Conservation (phyloP, 1,284 basidiomycete species). For the Inonotus obliquus region DNA sequence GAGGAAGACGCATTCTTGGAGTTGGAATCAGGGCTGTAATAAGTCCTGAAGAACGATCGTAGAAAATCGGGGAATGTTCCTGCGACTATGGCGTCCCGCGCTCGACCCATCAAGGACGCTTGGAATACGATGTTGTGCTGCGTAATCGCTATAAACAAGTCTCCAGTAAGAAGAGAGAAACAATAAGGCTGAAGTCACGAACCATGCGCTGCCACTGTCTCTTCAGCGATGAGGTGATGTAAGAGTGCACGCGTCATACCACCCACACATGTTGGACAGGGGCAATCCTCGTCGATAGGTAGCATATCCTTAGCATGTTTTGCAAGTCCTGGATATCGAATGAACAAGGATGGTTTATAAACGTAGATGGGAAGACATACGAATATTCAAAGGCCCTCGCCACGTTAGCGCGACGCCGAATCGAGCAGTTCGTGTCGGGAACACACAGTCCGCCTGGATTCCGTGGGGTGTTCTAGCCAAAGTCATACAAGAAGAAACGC, state of each 20-base stretch:
- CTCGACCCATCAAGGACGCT: conserved; percentile 75
- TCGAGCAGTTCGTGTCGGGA: conserved; percentile 81
- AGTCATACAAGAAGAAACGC: background rate
- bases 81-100: conserved; percentile 70
- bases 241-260: conserved; percentile 66
- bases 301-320: conserved; percentile 64
- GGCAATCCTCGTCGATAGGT: conserved; percentile 69
- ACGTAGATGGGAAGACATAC: conserved; percentile 35
- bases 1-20: background rate
- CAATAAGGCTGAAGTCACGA: conserved; percentile 20
- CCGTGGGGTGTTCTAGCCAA: conserved; percentile 4
- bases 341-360: background rate
- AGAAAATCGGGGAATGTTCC: conserved; percentile 75
- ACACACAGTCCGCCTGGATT: conserved; percentile 78
- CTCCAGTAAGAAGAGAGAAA: conserved; percentile 13
- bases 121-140: conserved; percentile 80
- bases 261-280: conserved; percentile 72
- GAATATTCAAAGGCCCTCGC: conserved; percentile 73
- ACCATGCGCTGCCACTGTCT: conserved; percentile 81
- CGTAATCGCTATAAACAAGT: conserved; percentile 51
- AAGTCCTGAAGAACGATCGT: conserved; percentile 64
- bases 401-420: conserved; percentile 84
- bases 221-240: conserved; percentile 67
- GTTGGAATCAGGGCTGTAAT: conserved; percentile 48
- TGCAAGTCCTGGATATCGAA: conserved; percentile 43